Base-by-base conservation (phyloP, 495 filamentous ascomycete genomes). In the Daldinia grandis region DNA sequence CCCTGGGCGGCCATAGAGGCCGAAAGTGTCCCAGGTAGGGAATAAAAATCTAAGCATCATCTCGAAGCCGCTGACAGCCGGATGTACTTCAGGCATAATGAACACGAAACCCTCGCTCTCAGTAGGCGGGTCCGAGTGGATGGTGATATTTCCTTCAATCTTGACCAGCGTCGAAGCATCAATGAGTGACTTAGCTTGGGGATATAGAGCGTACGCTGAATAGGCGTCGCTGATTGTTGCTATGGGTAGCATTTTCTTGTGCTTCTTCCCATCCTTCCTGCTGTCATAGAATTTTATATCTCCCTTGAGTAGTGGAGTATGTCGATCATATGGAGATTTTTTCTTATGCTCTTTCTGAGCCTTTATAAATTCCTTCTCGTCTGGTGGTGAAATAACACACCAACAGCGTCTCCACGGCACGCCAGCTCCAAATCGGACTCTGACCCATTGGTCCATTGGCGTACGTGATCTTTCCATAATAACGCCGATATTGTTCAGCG, bases 351-450 rank as follows among this genome's bases (percentile, higher is more conserved):
- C 84, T 73, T 97, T 98, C 67, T 92, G 89, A 24, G 89, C 85
- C 74, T 93, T 97, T 66, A 91, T 88, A 42, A 89, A 87, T 59
- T 95, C 91, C 80, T 98, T 99, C 78, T 97, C 94, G 71, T 94
- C 91, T 3, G 96, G 95, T 21, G 95, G 95, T 9, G 87, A 87
- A 62, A 98, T 90, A 66, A 98, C 95, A 78, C 93, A 97, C 92
- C 93, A 99, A 77, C 94, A 98, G 14, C 95, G 90, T 73, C 91
- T 88, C 95, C 95, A 99, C 2, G 95, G 95, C 9, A 95, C 97
- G 17, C 95, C 95, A 14, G 96, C 95, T 17, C 95, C 95, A 73
- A 99, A 99, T 69, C 95, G 85, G 17, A 99, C 96, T 55, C 95
- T 88, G 2, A 92, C 93, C 96, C 96, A 99, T 80, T 98, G 94